Conservation (phyloP, 768 basidiomycete species). For the Lactarius sp. region DNA sequence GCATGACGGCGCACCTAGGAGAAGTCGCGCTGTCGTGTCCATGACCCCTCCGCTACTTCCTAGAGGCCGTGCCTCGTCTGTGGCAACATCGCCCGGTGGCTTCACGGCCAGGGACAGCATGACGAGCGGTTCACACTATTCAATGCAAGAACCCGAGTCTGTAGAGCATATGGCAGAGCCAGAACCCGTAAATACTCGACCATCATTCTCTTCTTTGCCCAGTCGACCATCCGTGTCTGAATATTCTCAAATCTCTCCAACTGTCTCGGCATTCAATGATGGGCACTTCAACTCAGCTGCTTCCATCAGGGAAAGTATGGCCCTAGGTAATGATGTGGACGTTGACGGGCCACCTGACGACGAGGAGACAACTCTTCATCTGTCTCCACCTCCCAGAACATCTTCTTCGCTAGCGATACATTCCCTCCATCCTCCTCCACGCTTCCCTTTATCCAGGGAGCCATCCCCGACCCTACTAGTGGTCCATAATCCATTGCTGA, state of each 20-base stretch:
- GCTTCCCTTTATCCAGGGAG: slow-evolving; percentile 13
- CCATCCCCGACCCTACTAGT: background rate
- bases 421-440: slow-evolving; percentile 22
- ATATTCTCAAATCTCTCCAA: slow-evolving; percentile 68
- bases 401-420: slow-evolving; percentile 25
- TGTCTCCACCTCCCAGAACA: slow-evolving; percentile 25
- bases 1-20: slow-evolving; percentile 10
- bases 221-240: slow-evolving; percentile 58
- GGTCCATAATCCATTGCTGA: background rate
- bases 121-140: slow-evolving; percentile 25
- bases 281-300: slow-evolving; percentile 35
- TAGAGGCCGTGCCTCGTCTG: slow-evolving; percentile 16
- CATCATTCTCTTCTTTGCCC: slow-evolving; percentile 45
- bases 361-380: slow-evolving; percentile 16
- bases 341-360: background rate
- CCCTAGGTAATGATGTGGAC: slow-evolving; percentile 13
- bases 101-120: slow-evolving; percentile 20
- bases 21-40: slow-evolving; percentile 20
- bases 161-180: slow-evolving; percentile 23
- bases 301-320: slow-evolving; percentile 28
- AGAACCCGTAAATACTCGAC: slow-evolving; percentile 36
- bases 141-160: slow-evolving; percentile 17
- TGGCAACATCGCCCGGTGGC: background rate
- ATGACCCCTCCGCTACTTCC: slow-evolving; percentile 24
- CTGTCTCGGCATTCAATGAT: slow-evolving; percentile 76